Evolutionary conservation across 257 asterid genomes (phyloP).

Genomic region (Solanum piurae): DNA sequence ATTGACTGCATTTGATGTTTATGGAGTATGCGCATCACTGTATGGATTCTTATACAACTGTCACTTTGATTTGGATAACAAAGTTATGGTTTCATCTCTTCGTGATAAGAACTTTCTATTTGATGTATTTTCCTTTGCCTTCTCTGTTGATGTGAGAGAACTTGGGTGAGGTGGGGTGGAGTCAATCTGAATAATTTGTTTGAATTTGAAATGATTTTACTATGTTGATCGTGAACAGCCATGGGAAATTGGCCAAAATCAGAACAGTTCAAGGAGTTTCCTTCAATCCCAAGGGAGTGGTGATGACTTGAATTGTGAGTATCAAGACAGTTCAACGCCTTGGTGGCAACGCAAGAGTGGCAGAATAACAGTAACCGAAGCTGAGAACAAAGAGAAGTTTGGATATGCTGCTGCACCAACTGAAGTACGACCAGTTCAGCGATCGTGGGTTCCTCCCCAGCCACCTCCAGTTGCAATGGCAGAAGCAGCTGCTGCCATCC

Average conservation of each 20-base stretch:
- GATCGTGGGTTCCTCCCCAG: conserved; percentile 91
- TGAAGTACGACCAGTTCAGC: conserved; percentile 35
- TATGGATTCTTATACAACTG: not conserved
- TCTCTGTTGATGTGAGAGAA: not conserved
- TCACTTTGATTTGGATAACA: not conserved
- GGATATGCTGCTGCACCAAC: conserved; percentile 13
- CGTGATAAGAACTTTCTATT: not conserved
- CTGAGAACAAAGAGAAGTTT: conserved; percentile 26
- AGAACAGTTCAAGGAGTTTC: conserved; percentile 28
- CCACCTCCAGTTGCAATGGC: conserved; percentile 88
- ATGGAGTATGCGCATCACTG: not conserved
- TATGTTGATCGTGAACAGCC: conserved; percentile 39
- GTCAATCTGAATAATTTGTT: not conserved
- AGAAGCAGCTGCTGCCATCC: conserved; percentile 90
- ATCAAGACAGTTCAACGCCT: conserved; percentile 27
- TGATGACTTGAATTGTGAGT: conserved; percentile 13
- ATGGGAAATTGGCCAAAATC: conserved; percentile 63
- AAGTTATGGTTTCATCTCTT: not conserved
- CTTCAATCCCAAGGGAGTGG: conserved; percentile 30
- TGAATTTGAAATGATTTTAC: not conserved
- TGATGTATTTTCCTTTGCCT: not conserved
- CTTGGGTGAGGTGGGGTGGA: not conserved
- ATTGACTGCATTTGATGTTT: not conserved
- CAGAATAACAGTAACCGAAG: conserved; percentile 57
- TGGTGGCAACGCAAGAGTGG: conserved; percentile 58